Evolutionary conservation across 805 yeast species (phyloP), one percentile per base, ranked within the genome.

Genomic region (Lipomyces anomalus): DNA sequence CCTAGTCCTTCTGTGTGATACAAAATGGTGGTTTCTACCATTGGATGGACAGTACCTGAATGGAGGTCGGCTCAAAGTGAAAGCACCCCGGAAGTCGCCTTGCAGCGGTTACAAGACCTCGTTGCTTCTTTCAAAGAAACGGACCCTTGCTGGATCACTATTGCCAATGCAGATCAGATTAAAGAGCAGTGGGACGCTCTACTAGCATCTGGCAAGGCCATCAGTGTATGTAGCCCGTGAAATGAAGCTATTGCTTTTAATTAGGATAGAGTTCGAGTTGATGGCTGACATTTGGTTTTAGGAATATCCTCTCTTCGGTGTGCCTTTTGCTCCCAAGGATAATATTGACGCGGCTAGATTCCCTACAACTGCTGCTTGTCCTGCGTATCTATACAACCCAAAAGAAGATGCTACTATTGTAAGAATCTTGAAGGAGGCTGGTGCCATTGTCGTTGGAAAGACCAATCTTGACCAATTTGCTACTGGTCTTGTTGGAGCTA

Each of bases 401-500:
- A 60, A 67, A 28, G 68, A 68, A 41, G 97, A 90, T 61, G 79
- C 97, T 30, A 76, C 84, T 16, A 75, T 84, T 4, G 96, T 88
- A 11, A 63, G 68, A 6, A 66, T 80, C n/a, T 71, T 92, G 57
- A 78, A 86, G 64, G 75, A 72, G n/a, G 83, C 86, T 30, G 98
- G 98, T 61, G 97, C 97, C 38, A 84, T 90, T 46, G 76, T 90
- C 34, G 71, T 90, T 39, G 97, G 97, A 48, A 90, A 90, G 65
- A 92, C 97, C 44, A 90, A 90, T 65, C 71, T 90, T 64, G 98
- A 90, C 64, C 98, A 90, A 66, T 90, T 90, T 67, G 97, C 97
- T 9, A 92, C 98, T 2, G 98, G 98, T 32, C 73, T 90, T 47
- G 97, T 90, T 1, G 98, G 98, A 36, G 81, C 87, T 26, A 76